Evolutionary conservation across 2,329 filamentous ascomycete species (phyloP), one percentile per base, ranked within the genome.

Genomic region (Chaetomium globosum): DNA sequence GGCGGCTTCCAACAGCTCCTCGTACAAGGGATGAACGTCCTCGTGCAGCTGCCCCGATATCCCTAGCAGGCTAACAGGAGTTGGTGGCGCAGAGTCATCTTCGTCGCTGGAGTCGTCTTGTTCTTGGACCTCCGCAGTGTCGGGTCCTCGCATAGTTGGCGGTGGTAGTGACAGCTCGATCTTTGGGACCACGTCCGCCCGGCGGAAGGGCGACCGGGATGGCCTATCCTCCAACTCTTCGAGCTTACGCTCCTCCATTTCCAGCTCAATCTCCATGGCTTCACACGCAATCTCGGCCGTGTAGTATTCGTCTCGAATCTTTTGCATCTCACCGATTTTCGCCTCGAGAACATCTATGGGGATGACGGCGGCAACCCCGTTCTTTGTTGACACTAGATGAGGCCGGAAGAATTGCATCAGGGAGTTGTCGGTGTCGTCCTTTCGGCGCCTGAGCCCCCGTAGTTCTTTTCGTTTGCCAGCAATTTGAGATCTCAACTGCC

Each of bases 21-120:
- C 69, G 68, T 83, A 85, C 3, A 81, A 73, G 2, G 83, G 83
- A 66, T 85, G 82, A 1, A 79, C 71, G 48, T 80, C 79, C 1
- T 68, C 67, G 1, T 68, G 55, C 1, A 68, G 70, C 1, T 73
- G 70, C 0, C 65, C 68, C 1, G 71, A 70, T 46, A 77, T 76
- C 1, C 75, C 74, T 30, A 74, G 59, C 13, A 76, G 68, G 5
- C 61, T 64, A 5, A 60, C 60, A 5, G 69, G 65, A 23, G 67
- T 63, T 10, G 65, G 52, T 6, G 69, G 63, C 8, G 21, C n/a
- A 10, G 64, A 43, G 57, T 56, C 56, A 13, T 63, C 52, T n/a
- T 53, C 31, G 21, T 63, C 30, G n/a, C n/a, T 31, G 5, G 49
- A 21, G 19, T 21, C 57, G 9, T 54, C 61, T 19, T 33, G 33